Conservation (phyloP, 768 basidiomycete species). For the Cytidiella melzeri region DNA sequence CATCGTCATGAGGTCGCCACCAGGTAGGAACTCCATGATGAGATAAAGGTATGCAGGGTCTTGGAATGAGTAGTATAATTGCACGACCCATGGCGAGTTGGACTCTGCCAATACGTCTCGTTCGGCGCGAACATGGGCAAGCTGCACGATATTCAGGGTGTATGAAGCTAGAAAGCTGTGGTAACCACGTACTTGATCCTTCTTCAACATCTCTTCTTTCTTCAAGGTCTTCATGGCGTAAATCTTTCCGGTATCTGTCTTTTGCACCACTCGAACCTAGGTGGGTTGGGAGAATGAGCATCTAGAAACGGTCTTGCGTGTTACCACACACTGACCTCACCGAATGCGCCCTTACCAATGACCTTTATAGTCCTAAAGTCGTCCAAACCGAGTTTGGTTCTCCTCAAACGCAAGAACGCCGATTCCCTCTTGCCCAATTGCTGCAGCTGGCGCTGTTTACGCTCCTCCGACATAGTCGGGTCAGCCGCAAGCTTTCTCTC, state of each 20-base stretch:
- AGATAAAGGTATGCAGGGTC: conserved; percentile 89
- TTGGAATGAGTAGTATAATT: conserved; percentile 98
- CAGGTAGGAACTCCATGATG: conserved; percentile 98
- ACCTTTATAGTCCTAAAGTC: conserved; percentile 98
- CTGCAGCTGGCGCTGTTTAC: conserved; percentile 77
- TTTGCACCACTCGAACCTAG: conserved; percentile 90
- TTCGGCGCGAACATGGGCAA: conserved; percentile 97
- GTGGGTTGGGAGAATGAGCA: too few species aligned
- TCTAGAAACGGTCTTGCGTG: not conserved
- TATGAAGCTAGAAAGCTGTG: not conserved
- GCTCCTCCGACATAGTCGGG: conserved; percentile 67
- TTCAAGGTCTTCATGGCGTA: conserved; percentile 98
- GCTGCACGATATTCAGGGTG: conserved; percentile 36
- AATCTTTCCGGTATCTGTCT: conserved; percentile 94
- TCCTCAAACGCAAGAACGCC: conserved; percentile 77
- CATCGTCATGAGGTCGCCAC: conserved; percentile 99
- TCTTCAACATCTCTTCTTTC: conserved; percentile 99
- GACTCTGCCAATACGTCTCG: conserved; percentile 95
- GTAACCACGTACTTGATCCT: conserved; percentile 75
- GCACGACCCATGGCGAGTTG: conserved; percentile 94
- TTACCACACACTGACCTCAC: conserved; percentile 71
- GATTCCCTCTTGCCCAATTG: conserved; percentile 86
- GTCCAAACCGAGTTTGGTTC: conserved; percentile 85
- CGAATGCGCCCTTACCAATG: conserved; percentile 98
- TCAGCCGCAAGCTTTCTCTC: conserved; percentile 76